Evolutionary conservation across 176 grass and related monocot species (phyloP), one percentile per base, ranked within the genome.

Genomic region (Carex parvula): DNA sequence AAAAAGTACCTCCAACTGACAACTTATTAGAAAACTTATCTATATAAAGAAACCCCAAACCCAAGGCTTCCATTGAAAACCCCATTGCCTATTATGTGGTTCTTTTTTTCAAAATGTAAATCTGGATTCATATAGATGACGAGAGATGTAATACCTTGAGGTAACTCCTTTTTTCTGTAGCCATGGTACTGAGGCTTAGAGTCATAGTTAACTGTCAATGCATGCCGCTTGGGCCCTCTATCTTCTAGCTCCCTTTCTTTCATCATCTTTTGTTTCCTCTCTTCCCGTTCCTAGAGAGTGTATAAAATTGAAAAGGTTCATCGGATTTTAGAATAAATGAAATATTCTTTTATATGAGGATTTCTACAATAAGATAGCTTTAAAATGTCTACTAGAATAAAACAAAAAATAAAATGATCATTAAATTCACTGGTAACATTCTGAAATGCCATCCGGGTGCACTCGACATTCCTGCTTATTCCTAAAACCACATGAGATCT

Each of bases 261-360:
- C 64, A 96, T 84, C 52, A 41, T 94, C 60, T 39, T 88, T 18
- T 50, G 10, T 50, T 85, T 87, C 67, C 97, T 92, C 86, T 99
- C 97, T 85, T 99, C 97, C 66, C 93, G 93, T 50, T 99, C 93
- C 95, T 98, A 86, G 1, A 70, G 35, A 17, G 67, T 20, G 5
- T 18, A 41, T 16, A 69, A 70, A 20, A 41, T 70, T 70, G 20
- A 42, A 39, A 18, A 14, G 8, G 35, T 70, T 70, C 35, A 42
- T 70, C 4, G 1, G 16, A 37, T 42, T 8, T 42, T 42, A 16
- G n/a, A n/a, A 5, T 17, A 26, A 62, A 62, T 62, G 10, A 70
- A 18, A n/a, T 10, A 32, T 65, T 3, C 12, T 41, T 9, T 68
- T 11, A 70, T 18, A 3, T 0, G 2, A 1, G 35, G 14, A n/a